Conservation (phyloP, 805 yeast genomes). For the Ogataea thermomethanolica region DNA sequence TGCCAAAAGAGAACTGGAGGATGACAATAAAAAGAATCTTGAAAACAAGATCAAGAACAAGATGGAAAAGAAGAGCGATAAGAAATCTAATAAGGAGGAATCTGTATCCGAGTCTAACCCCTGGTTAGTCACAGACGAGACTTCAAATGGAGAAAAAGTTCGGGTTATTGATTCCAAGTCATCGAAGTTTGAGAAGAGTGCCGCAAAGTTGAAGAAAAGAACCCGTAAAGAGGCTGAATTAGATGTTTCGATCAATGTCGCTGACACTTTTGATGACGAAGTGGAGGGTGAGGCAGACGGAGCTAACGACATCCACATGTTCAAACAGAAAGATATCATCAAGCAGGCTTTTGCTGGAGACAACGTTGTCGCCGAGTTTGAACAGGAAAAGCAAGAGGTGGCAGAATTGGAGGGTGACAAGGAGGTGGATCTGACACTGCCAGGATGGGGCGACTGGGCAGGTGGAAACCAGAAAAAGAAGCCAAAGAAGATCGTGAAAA, state of each 20-base stretch:
- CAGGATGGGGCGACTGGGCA: constrained; percentile 99
- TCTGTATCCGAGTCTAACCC: constrained; percentile 38
- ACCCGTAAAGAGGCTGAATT: constrained; percentile 33
- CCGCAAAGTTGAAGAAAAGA: constrained; percentile 41
- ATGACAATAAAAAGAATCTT: constrained; percentile 49
- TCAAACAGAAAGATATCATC: constrained; percentile 77
- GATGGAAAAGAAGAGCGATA: constrained; percentile 6
- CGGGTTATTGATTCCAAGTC: constrained; percentile 48
- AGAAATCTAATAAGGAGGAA: neutral
- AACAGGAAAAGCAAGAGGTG: constrained; percentile 65
- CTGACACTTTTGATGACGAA: constrained; percentile 48
- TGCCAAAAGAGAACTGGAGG: constrained; percentile 43
- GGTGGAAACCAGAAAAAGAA: constrained; percentile 54
- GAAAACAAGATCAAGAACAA: constrained; percentile 35
- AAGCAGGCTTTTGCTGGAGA: constrained; percentile 97
- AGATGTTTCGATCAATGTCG: constrained; percentile 43
- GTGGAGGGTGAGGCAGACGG: constrained; percentile 44
- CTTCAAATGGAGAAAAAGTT: constrained; percentile 42
- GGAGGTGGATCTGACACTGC: constrained; percentile 79
- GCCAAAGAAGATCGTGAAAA: constrained; percentile 57
- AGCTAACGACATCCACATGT: constrained; percentile 45
- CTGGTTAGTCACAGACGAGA: constrained; percentile 40
- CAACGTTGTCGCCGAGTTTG: constrained; percentile 72
- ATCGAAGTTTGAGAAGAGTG: constrained; percentile 45
- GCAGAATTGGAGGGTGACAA: constrained; percentile 80